Conservation (phyloP, 2,329 filamentous ascomycete genomes). For the Alternaria incomplexa region DNA sequence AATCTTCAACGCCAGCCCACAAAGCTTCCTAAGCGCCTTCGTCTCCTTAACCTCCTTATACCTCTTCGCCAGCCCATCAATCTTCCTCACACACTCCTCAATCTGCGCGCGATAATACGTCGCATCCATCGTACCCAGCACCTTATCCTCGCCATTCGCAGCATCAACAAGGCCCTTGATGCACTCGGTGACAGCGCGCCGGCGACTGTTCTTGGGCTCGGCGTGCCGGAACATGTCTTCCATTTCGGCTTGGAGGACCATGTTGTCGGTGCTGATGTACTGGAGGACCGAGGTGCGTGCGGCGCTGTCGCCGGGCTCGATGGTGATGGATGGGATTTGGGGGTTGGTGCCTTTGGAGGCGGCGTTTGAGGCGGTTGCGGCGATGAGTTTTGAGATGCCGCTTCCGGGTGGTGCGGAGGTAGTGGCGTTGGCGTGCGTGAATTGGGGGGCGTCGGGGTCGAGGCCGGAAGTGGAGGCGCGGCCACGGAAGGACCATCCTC, state of each 20-base stretch:
- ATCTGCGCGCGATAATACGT: background rate
- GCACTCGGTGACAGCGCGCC: background rate
- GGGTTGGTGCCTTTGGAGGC: background rate
- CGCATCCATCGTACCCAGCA: slow-evolving; percentile 1
- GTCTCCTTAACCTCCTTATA: background rate
- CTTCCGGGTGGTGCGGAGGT: background rate
- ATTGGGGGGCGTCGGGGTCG: background rate
- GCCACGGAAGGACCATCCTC: background rate
- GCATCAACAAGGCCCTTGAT: background rate
- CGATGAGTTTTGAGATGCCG: background rate
- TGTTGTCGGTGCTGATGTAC: slow-evolving; percentile 1
- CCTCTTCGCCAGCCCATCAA: background rate
- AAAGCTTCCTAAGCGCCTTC: background rate
- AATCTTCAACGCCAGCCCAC: slow-evolving; percentile 1
- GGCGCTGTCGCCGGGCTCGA: background rate
- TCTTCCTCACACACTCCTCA: slow-evolving; percentile 1
- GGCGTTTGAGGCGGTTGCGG: background rate
- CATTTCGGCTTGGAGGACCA: background rate
- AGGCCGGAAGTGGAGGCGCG: background rate
- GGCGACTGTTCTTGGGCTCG: background rate
- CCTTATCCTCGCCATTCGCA: background rate
- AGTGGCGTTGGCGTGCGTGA: background rate
- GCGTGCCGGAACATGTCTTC: background rate
- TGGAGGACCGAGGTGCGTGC: background rate
- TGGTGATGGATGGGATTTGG: background rate